Base-by-base conservation (phyloP, 2,329 filamentous ascomycete species). In the Atkinsonella texensis region DNA sequence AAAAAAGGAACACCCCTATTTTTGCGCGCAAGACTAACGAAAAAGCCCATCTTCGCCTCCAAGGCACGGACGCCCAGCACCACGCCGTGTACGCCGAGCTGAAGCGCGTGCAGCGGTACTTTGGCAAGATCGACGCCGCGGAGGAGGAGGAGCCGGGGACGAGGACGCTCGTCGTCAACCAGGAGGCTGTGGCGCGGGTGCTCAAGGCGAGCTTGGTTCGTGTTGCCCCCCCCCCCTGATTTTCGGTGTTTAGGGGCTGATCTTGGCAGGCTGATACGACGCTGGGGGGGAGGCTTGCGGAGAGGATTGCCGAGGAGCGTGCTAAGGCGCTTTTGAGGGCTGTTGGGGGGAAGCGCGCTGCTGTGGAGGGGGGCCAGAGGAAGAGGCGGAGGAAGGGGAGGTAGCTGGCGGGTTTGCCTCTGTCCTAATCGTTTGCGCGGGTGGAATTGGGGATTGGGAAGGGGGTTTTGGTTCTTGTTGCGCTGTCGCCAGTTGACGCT, bases 11-110 rank as follows among this genome's bases (percentile, higher is more conserved):
- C n/a, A n/a, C n/a, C n/a, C n/a, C n/a, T n/a, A n/a, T n/a, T n/a
- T n/a, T n/a, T n/a, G n/a, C 18, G 12, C 18, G 17, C 17, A 11
- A 42, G 18, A 8, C 17, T 12, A 7, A 42, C 18, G 17, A 11
- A 5, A 3, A n/a, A 58, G 88, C 85, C 49, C 84, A 86, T 55
- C 74, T 98, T 20, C 83, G 84, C 55, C 77, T 96, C 9, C 83
- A 89, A 58, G 89, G 86, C 52, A 76, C 84, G 32, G 80, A 95
- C 62, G 84, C 87, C n/a, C 89, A 86, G 65, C 77, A 85, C 49
- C 91, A 97, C 64, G 79, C 87, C 31, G 81, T 98, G 53, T 93
- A 89, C 69, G 77, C 78, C 53, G 93, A 98, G 71, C 77, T 98
- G 56, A 84, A 81, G 53, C 83, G 93, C 52, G 84, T 97, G 50